These are phyloP conservation scores for Ulvella scutata DNA, from an alignment of 139 green algal genomes.

Conservation along the genomic window DNA sequence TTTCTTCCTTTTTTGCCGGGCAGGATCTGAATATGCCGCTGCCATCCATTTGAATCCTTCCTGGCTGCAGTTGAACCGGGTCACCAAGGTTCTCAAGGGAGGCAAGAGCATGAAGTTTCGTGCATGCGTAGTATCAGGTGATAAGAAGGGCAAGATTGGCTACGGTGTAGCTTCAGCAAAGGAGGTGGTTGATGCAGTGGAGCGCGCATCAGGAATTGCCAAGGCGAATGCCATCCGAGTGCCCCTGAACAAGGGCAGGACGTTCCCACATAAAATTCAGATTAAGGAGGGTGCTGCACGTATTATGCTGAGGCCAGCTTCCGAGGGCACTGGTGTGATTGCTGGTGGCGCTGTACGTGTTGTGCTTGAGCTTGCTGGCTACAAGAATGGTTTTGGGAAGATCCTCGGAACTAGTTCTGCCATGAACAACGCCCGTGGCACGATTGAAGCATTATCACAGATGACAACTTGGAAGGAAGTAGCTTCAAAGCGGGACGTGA, in stretches of 20 bases:
- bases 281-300: conserved; percentile 20
- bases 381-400: conserved; percentile 41
- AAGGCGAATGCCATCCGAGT: background rate
- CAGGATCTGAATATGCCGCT: too few relatives aligned
- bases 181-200: conserved; percentile 21
- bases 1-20: too few relatives aligned
- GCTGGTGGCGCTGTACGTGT: conserved; percentile 28
- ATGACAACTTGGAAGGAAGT: conserved; percentile 15
- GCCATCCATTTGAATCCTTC: too few relatives aligned
- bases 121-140: conserved; percentile 31
- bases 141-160: conserved; percentile 36
- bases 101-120: conserved; percentile 40
- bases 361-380: conserved; percentile 39
- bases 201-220: background rate
- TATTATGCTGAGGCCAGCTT: conserved; percentile 36
- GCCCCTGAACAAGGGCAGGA: conserved; percentile 23
- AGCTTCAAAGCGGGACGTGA: conserved; percentile 12
- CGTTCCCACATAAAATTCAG: conserved; percentile 30
- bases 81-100: conserved; percentile 49
- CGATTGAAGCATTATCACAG: conserved; percentile 11
- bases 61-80: conserved; percentile 32
- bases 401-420: conserved; percentile 24
- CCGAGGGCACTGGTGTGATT: conserved; percentile 35
- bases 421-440: conserved; percentile 38
- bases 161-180: conserved; percentile 33